phyloP scores from a whole-genome alignment of 2,329 filamentous ascomycete genomes.

The Plenodomus tracheiphilus region DNA sequence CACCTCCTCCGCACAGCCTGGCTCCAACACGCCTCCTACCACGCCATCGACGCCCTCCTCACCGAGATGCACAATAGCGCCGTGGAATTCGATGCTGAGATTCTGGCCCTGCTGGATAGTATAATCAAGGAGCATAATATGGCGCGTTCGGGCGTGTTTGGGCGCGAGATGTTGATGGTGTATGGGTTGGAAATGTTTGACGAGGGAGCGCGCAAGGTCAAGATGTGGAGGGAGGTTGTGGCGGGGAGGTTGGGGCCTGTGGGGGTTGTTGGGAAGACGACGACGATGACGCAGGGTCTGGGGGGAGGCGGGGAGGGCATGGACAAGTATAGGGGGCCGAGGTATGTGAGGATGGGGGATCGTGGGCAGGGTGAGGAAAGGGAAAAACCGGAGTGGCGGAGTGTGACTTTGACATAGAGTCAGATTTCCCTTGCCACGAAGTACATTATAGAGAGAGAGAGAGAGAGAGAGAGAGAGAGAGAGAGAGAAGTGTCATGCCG shows the following conservation, averaged over 20 bases:
- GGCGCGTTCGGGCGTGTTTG: constrained; percentile 28
- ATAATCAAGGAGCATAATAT: constrained; percentile 36
- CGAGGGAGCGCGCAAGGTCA: constrained; percentile 35
- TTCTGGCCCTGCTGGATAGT: constrained; percentile 45
- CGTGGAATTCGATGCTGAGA: constrained; percentile 59
- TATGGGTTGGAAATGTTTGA: constrained; percentile 42
- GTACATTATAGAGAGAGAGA: too few relatives aligned
- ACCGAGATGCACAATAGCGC: constrained; percentile 69
- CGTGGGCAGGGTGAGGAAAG: background rate
- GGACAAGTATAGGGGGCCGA: background rate
- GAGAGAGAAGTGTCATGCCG: too few relatives aligned
- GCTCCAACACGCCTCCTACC: constrained; percentile 62
- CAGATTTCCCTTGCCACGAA: too few relatives aligned
- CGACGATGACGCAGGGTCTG: background rate
- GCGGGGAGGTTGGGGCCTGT: constrained; percentile 31
- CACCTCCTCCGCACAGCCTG: constrained; percentile 66
- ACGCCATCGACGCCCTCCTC: constrained; percentile 59
- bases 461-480: too few relatives aligned
- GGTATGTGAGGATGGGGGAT: background rate
- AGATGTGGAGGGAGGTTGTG: constrained; percentile 35
- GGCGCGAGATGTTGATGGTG: constrained; percentile 32
- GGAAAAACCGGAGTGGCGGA: background rate
- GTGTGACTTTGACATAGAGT: background rate
- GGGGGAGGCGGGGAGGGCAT: background rate
- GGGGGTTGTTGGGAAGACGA: constrained; percentile 3